A percentile compares a stretch with the other conserved stretches of the same genome.
These are phyloP conservation scores for Daldinia grandis DNA, from an alignment of 495 filamentous ascomycete species.

Conservation along the genomic window DNA sequence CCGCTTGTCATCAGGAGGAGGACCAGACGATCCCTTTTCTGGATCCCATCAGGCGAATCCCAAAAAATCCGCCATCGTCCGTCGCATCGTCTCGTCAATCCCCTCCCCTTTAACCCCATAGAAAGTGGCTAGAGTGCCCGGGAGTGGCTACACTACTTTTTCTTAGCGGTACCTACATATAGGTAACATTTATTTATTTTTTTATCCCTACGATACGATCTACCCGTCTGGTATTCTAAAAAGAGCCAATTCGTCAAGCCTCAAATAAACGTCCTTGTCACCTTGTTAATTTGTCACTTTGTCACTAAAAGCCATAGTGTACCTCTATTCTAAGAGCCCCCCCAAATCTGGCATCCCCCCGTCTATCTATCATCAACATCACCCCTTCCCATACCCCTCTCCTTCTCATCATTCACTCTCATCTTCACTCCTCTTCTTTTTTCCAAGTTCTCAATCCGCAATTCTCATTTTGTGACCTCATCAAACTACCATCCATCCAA, in stretches of 20 bases:
- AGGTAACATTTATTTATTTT: background rate
- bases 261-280: constrained; percentile 13
- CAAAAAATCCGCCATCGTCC: constrained; percentile 30
- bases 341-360: constrained; percentile 15
- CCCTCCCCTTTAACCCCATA: constrained; percentile 1
- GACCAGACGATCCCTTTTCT: constrained; percentile 35
- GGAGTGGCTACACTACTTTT: constrained; percentile 7
- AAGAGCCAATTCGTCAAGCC: constrained; percentile 33
- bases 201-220: constrained; percentile 25
- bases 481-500: constrained; percentile 30
- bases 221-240: constrained; percentile 29
- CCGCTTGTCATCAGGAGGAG: constrained; percentile 10
- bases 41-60: constrained; percentile 24
- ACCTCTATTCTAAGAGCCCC: constrained; percentile 3
- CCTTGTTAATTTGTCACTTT: background rate
- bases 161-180: background rate
- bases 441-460: constrained; percentile 21
- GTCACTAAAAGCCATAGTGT: constrained; percentile 7
- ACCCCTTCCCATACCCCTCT: constrained; percentile 6
- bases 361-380: constrained; percentile 23
- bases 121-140: constrained; percentile 25
- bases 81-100: constrained; percentile 20
- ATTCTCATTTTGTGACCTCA: constrained; percentile 41
- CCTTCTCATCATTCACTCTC: background rate
- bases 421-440: constrained; percentile 23